These are phyloP conservation scores for Russula ochroleuca DNA, from an alignment of 768 basidiomycete genomes.

Conservation along the genomic window DNA sequence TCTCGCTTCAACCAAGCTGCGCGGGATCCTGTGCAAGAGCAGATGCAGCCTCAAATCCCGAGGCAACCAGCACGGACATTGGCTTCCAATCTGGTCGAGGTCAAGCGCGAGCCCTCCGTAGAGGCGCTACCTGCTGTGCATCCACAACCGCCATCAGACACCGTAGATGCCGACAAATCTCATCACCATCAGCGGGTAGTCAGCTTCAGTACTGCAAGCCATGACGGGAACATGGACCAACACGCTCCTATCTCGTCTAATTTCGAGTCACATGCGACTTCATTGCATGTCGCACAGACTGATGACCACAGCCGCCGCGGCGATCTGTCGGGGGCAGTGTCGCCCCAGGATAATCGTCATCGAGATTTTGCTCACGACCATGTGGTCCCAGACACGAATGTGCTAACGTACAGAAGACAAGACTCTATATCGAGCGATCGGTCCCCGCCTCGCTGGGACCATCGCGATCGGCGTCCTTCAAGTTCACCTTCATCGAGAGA, in stretches of 20 bases:
- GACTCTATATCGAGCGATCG: constrained; percentile 9
- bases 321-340: not conserved
- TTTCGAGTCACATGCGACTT: not conserved
- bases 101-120: constrained; percentile 18
- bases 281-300: not conserved
- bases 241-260: not conserved
- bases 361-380: not conserved
- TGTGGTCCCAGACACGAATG: not conserved
- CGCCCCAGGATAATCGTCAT: not conserved
- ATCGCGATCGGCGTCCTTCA: constrained; percentile 3
- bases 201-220: not conserved
- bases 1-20: not conserved
- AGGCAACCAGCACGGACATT: not conserved
- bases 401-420: not conserved
- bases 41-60: not conserved
- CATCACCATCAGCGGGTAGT: not conserved
- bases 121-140: not conserved
- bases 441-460: constrained; percentile 4
- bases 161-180: not conserved
- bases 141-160: not conserved
- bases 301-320: not conserved
- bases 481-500: not conserved
- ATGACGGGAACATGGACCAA: not conserved
- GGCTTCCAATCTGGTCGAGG: not conserved
- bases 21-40: not conserved